Percentiles rank a stretch among this genome's conserved stretches.
Evolutionary conservation across 75 land plant species (phyloP).

Genomic region (Picea glauca): DNA sequence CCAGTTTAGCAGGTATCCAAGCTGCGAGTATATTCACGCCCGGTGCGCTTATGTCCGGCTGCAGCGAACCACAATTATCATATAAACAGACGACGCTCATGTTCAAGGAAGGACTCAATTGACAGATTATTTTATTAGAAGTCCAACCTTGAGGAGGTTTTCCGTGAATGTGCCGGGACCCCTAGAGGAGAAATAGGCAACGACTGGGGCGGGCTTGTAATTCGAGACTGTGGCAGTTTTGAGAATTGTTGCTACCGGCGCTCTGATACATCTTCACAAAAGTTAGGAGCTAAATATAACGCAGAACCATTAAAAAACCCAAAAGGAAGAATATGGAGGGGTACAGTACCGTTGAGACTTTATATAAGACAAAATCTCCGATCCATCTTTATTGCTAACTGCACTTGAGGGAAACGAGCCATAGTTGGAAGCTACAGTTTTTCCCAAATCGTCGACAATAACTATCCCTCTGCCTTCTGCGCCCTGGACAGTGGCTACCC

Average conservation of each 20-base stretch:
- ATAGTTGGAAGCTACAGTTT: conserved; percentile 37
- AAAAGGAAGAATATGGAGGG: not conserved
- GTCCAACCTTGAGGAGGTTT: conserved; percentile 60
- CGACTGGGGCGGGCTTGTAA: conserved; percentile 62
- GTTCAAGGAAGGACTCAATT: not conserved
- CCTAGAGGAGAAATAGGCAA: conserved; percentile 71
- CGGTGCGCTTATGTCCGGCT: conserved; percentile 86
- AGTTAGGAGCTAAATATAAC: not conserved
- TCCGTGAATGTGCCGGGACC: conserved; percentile 52
- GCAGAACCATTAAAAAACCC: not conserved
- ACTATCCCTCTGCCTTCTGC: conserved; percentile 57
- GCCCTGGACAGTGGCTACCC: conserved; percentile 39
- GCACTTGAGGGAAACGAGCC: conserved; percentile 45
- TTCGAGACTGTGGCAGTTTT: conserved; percentile 24
- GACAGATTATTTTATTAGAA: not conserved
- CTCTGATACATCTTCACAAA: conserved; percentile 17
- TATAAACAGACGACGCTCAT: no score
- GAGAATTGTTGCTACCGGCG: conserved; percentile 62
- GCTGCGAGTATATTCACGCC: conserved; percentile 79
- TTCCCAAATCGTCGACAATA: conserved; percentile 23
- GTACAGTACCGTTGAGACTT: conserved; percentile 44
- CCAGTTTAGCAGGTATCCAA: conserved; percentile 33
- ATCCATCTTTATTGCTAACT: conserved; percentile 34
- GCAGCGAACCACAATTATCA: conserved; percentile 2
- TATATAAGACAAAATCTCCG: conserved; percentile 55